phyloP scores from a whole-genome alignment of 352 stramenopile species.

The Globisporangium echinulatum region DNA sequence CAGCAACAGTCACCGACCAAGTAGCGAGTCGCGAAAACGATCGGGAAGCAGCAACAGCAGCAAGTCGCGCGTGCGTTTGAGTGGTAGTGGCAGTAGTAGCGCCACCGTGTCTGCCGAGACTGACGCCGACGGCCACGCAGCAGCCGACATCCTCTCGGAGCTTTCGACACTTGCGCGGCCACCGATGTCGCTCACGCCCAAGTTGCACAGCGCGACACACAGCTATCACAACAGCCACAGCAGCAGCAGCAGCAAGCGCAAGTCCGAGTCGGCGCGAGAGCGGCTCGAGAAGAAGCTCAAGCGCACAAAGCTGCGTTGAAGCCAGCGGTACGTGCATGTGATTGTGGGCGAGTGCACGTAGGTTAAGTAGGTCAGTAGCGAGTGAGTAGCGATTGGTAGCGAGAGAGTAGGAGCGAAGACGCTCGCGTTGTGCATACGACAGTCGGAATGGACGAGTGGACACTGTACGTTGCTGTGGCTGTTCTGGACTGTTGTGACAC shows the following conservation, averaged over 20 bases:
- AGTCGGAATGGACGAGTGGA: too few species aligned
- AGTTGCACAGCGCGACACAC: conserved; percentile 2
- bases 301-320: conserved; percentile 49
- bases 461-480: too few species aligned
- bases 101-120: not conserved
- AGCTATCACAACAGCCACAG: conserved; percentile 1
- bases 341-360: not conserved
- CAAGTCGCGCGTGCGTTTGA: conserved; percentile 11
- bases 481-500: too few species aligned
- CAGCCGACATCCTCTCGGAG: conserved; percentile 16
- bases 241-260: conserved; percentile 41
- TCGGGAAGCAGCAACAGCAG: conserved; percentile 3
- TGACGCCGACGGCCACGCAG: conserved; percentile 19
- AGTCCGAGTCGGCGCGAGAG: conserved; percentile 50
- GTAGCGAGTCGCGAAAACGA: conserved; percentile 12
- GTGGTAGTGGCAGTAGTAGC: not conserved
- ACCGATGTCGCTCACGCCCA: conserved; percentile 30
- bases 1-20: conserved; percentile 9
- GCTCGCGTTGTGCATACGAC: not conserved
- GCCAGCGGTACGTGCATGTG: too few species aligned
- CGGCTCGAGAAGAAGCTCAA: conserved; percentile 81
- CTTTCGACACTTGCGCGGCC: conserved; percentile 31
- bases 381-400: not conserved
- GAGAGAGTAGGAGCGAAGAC: not conserved
- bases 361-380: not conserved